Evolutionary conservation across 2,329 filamentous ascomycete genomes (phyloP).

Genomic region (Penicillium sp.): DNA sequence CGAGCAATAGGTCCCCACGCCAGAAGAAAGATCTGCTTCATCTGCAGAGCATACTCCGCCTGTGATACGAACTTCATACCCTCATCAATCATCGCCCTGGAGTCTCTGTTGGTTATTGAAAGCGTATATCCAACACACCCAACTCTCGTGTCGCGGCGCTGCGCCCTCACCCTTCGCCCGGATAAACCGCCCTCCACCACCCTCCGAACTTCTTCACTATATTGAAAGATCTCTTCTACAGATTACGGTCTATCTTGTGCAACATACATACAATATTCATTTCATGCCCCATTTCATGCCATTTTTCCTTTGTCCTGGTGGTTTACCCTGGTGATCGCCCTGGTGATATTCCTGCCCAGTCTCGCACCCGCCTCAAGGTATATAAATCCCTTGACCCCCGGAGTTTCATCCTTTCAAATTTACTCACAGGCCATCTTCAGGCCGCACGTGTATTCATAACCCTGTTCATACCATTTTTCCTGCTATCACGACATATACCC

Average conservation of each 20-base stretch:
- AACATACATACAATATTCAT: neutral
- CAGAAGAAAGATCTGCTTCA: too few species aligned
- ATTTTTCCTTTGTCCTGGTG: conserved; percentile 7
- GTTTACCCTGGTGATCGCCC: conserved; percentile 15
- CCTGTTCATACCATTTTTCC: conserved; percentile 29
- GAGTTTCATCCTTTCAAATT: neutral
- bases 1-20: neutral
- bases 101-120: neutral
- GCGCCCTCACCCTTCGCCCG: neutral
- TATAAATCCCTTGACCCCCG: conserved; percentile 12
- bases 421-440: conserved; percentile 13
- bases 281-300: conserved; percentile 5
- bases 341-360: conserved; percentile 10
- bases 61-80: neutral
- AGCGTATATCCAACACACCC: neutral
- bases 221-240: neutral
- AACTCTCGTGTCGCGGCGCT: too few species aligned
- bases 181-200: neutral
- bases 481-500: conserved; percentile 30
- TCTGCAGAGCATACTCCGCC: too few species aligned
- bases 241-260: neutral
- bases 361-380: conserved; percentile 16
- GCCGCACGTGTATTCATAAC: conserved; percentile 28
- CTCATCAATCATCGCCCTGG: neutral
- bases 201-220: neutral